Conservation (phyloP, 1,139 yeast species). For the Scheffersomyces illinoinensis region DNA sequence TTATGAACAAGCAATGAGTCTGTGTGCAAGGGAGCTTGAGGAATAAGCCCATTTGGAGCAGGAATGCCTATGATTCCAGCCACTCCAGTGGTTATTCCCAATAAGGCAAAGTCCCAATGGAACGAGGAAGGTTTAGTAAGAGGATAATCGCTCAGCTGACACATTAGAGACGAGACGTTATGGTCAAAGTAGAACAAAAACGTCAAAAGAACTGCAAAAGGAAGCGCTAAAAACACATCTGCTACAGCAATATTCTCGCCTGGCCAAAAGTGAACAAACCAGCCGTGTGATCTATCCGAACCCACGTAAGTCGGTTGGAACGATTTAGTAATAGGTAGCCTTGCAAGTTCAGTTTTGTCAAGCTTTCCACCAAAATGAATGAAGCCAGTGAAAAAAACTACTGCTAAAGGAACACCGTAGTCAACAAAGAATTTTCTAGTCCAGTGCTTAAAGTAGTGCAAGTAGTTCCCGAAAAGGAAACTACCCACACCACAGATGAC, state of each 20-base stretch:
- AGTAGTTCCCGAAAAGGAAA: slow-evolving; percentile 56
- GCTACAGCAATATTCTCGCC: slow-evolving; percentile 58
- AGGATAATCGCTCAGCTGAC: slow-evolving; percentile 82
- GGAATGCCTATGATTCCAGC: slow-evolving; percentile 90
- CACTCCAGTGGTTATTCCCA: slow-evolving; percentile 85
- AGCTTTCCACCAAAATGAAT: slow-evolving; percentile 85
- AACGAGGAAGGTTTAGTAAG: slow-evolving; percentile 83
- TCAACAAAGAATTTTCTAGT: slow-evolving; percentile 75
- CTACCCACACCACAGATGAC: slow-evolving; percentile 72
- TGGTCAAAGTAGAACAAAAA: slow-evolving; percentile 91
- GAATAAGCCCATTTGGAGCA: slow-evolving; percentile 93
- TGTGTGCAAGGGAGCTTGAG: slow-evolving; percentile 96
- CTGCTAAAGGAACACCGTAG: slow-evolving; percentile 81
- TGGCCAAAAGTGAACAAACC: slow-evolving; percentile 83
- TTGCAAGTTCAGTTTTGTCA: slow-evolving; percentile 49
- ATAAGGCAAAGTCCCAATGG: slow-evolving; percentile 86
- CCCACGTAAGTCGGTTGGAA: slow-evolving; percentile 66
- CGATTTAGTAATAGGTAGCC: slow-evolving; percentile 69
- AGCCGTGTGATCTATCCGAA: slow-evolving; percentile 50
- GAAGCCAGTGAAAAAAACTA: slow-evolving; percentile 89
- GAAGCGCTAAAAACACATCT: slow-evolving; percentile 84
- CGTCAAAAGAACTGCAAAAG: slow-evolving; percentile 85
- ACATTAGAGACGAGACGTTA: slow-evolving; percentile 89
- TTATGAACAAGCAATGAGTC: slow-evolving; percentile 68
- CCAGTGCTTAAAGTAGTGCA: slow-evolving; percentile 60